A percentile compares a stretch with the other conserved stretches of the same genome.
These are phyloP conservation scores for Cymbopogon flexuosus DNA, from an alignment of 202 grass and related monocot genomes.

Conservation along the genomic window DNA sequence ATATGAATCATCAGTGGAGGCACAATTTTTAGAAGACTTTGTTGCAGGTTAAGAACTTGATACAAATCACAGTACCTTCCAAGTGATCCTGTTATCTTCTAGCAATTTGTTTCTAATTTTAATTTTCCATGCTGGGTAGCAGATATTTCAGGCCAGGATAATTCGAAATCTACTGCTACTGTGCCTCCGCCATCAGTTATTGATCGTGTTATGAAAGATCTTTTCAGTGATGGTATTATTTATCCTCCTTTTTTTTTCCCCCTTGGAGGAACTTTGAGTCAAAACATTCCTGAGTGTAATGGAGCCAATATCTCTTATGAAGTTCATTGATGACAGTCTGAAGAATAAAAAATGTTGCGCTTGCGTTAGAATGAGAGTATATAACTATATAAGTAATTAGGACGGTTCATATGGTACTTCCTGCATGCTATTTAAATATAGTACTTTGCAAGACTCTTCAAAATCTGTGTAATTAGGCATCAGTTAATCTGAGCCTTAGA, in stretches of 20 bases:
- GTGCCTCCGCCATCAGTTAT: conserved; percentile 82
- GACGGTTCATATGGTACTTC: neutral
- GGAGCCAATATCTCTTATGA: conserved; percentile 9
- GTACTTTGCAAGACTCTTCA: neutral
- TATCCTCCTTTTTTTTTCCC: conserved; percentile 13
- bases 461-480: neutral
- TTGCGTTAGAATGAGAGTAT: neutral
- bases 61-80: conserved; percentile 1
- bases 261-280: conserved; percentile 26
- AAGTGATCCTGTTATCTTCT: conserved; percentile 1
- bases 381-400: neutral
- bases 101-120: conserved; percentile 58
- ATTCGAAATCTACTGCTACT: conserved; percentile 54
- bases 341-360: neutral
- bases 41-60: conserved; percentile 71
- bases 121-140: conserved; percentile 67
- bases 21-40: conserved; percentile 95
- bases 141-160: conserved; percentile 77
- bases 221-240: conserved; percentile 82
- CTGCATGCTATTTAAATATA: conserved; percentile 15
- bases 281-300: conserved; percentile 9
- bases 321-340: neutral
- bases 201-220: conserved; percentile 87
- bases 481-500: neutral
- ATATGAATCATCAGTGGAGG: conserved; percentile 54